Base-by-base conservation (phyloP, 73 alveolate genomes). In the Paramecium pentaurelia region DNA sequence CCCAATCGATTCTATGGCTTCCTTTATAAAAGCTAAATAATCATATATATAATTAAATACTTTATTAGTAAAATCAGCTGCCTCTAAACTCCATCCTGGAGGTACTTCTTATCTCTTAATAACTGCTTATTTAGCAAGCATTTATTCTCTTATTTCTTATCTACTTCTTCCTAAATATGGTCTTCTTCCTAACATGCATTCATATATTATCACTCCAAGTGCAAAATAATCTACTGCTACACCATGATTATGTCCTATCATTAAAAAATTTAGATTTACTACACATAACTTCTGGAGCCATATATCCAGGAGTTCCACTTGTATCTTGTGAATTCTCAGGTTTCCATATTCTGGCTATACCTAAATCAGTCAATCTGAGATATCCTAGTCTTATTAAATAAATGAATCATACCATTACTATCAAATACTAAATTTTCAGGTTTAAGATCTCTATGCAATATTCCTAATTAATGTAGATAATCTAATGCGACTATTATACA, bases 281-380 rank as follows among this genome's bases (percentile, higher is more conserved):
- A 58, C 89, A 90, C 95, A 95, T 77, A 45, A 95, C 97, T 73
- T 89, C 98, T 2, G 97, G 98, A 5, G 97, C 97, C 99, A 97
- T 97, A 89, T 98, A 98, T 8, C 99, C 99, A 2, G 99, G 99
- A 34, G 99, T 98, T 9, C 99, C 99, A 54, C 98, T 94, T 37
- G 99, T 98, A 86, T 98, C 99, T 86, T 96, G 86, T 8, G 98
- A 93, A 90, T 98, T 98, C 70, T 97, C 98, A 16, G 96, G 96
- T 22, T 94, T 92, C 96, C 94, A 93, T 5, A 94, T 90, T 70
- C 98, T 90, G 0, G 99, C 99, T 42, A 98, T 97, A 7, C 99
- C 99, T 89, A 98, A 88, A 93, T 98, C 99, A 6, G 99, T 97
- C 8, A 98, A 93, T 86, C 98, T 86, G 0, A 95, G 93, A 88